Evolutionary conservation across 2,329 filamentous ascomycete genomes (phyloP), one percentile per base, ranked within the genome.

Genomic region (Thyridium curvatum): DNA sequence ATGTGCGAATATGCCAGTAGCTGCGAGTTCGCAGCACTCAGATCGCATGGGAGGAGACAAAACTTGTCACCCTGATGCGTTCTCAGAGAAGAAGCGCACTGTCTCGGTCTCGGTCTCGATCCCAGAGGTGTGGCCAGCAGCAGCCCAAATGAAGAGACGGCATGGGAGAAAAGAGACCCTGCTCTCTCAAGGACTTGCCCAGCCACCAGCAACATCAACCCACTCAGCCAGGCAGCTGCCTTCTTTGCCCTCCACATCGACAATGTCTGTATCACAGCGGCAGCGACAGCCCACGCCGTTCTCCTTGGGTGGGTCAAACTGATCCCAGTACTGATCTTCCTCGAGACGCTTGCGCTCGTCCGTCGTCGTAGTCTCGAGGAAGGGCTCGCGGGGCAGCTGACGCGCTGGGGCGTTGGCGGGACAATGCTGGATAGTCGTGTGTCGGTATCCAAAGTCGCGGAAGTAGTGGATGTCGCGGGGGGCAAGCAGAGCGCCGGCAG

Each of bases 341-440:
- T 95, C 89, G 42, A 79, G 75, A 35, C 91, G 82, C 63, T 86
- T 83, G 65, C 86, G 89, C 57, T 90, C 83, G 49, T 94, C 85
- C 12, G 72, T 53, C 0, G 86, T 94, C 13, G 86, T 93, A 68
- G 67, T 79, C 62, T 96, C 89, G 13, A 94, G 77, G 58, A 73
- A 96, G 1, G 87, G 88, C 38, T 81, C 74, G 41, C 88, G 79
- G 4, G 84, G 79, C 32, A 95, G 74, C 64, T 98, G 93, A 35
- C 86, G 82, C 12, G 84, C 82, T 0, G 91, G 93, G 3, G 93
- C 93, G 57, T 98, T 98, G 39, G 90, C 89, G 2, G 93, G 93
- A 55, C 93, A 98, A 64, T 98, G 93, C 65, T 97, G 91, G 56
- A 98, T 98, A 4, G 93, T 98, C 7, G 93, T 98, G 65, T 98